Evolutionary conservation across 1,139 yeast species (phyloP).

Genomic region (Kodamaea sp.): DNA sequence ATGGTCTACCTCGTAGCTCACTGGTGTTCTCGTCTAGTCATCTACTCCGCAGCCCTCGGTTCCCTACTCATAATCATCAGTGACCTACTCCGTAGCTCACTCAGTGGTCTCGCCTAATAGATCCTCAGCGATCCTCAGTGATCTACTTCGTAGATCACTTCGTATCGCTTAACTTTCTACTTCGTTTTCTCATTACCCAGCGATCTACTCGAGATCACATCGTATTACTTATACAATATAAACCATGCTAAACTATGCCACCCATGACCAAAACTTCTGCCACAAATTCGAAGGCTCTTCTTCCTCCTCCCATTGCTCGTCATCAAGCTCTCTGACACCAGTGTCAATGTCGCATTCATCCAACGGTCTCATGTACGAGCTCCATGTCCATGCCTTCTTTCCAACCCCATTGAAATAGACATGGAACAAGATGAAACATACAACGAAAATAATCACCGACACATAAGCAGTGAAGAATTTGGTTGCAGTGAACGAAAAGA

Average conservation of each 20-base stretch:
- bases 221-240: too few relatives aligned
- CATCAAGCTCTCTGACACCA: constrained; percentile 58
- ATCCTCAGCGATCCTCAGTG: too few relatives aligned
- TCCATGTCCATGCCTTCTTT: constrained; percentile 27
- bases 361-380: constrained; percentile 37
- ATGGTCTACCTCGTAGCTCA: too few relatives aligned
- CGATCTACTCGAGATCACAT: too few relatives aligned
- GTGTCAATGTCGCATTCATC: constrained; percentile 61
- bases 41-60: too few relatives aligned
- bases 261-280: constrained; percentile 50
- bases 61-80: too few relatives aligned
- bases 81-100: too few relatives aligned
- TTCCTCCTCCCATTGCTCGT: constrained; percentile 48
- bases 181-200: too few relatives aligned
- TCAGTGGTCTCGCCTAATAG: too few relatives aligned
- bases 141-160: too few relatives aligned
- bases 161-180: too few relatives aligned
- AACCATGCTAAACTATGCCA: constrained; percentile 5
- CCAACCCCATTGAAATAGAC: constrained; percentile 42
- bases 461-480: constrained; percentile 65
- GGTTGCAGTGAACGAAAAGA: constrained; percentile 51
- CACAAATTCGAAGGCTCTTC: constrained; percentile 46
- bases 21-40: too few relatives aligned
- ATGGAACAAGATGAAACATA: constrained; percentile 51
- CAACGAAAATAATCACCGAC: constrained; percentile 55